Evolutionary conservation across 768 basidiomycete genomes (phyloP).

Genomic region (Saitozyma sp.): DNA sequence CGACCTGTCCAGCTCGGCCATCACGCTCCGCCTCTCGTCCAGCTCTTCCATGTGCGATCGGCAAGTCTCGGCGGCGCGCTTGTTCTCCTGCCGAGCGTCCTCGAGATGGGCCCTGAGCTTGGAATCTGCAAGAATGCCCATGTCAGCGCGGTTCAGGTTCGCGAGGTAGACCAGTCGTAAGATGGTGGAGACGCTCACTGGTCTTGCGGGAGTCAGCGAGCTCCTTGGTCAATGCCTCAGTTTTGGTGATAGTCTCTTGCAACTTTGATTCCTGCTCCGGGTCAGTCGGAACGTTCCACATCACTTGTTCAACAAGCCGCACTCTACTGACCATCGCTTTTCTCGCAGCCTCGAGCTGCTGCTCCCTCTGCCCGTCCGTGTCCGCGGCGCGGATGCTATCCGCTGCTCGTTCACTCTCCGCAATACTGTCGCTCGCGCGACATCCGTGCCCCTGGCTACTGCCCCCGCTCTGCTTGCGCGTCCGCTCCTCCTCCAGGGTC

Average conservation of each 20-base stretch:
- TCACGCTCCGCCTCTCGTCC: slow-evolving; percentile 22
- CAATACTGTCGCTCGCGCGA: no score
- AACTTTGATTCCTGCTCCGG: slow-evolving; percentile 22
- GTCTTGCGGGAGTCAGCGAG: slow-evolving; percentile 34
- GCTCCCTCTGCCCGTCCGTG: no score
- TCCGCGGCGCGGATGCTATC: no score
- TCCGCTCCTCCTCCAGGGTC: no score
- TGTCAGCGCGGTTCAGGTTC: background rate
- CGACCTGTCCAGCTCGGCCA: slow-evolving; percentile 21
- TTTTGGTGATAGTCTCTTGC: slow-evolving; percentile 20
- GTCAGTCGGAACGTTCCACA: no score
- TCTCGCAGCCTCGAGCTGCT: no score
- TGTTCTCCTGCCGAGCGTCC: slow-evolving; percentile 28
- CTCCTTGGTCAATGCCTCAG: slow-evolving; percentile 25
- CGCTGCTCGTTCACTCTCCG: no score
- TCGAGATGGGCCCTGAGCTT: slow-evolving; percentile 39
- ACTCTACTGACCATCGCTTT: no score
- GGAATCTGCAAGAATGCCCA: slow-evolving; percentile 14
- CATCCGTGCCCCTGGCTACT: no score
- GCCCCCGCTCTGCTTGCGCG: no score
- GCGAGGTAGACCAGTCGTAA: background rate
- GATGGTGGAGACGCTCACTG: slow-evolving; percentile 11
- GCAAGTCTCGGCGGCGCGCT: slow-evolving; percentile 24
- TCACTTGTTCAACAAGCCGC: no score
- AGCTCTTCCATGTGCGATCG: slow-evolving; percentile 33